Evolutionary conservation across 306 rosid genomes (phyloP), one percentile per base, ranked within the genome.

Genomic region (Pyrus pyrifolia): DNA sequence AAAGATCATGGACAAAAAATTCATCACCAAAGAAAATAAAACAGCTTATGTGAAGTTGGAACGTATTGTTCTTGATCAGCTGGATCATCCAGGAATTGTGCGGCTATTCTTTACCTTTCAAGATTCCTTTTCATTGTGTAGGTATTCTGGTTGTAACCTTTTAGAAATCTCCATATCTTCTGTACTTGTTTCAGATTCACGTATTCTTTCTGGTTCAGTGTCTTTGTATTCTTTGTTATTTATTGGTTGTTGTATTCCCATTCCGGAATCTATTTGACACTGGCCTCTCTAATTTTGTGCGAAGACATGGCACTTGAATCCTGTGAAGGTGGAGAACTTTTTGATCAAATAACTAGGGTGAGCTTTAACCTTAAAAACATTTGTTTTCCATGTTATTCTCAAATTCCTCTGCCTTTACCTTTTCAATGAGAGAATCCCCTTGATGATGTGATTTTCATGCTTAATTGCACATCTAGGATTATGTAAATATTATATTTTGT

Each of bases 301-400:
- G 89, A 87, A 96, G 99, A 96, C 80, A 96, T 96, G 99, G 99
- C 98, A 71, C 93, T 96, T 80, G 99, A 96, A 79, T 96, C 99
- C 78, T 96, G 99, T 79, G 99, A 96, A 89, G 99, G 99, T 49
- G 99, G 99, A 81, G 99, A 96, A 68, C 99, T 96, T 79, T 96
- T 96, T 87, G 99, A 96, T 83, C 99, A 93, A 85, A 96, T 96
- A 85, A 89, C 90, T 79, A 91, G 98, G 96, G 99, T 96, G 87
- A 89, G 97, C 83, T 77, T 75, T 63, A 59, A 63, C 59, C 46
- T 76, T 23, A 71, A 49, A 42, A 62, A 46, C 57, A 60, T 76
- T 31, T 64, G 35, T 51, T 51, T 38, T 62, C 52, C 30, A 51
- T 19, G 63, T 73, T 81, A 29, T 65, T 72, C 57, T 74, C 70